Base-by-base conservation (phyloP, 164 flowering plant genomes). In the Sextonia rubra region DNA sequence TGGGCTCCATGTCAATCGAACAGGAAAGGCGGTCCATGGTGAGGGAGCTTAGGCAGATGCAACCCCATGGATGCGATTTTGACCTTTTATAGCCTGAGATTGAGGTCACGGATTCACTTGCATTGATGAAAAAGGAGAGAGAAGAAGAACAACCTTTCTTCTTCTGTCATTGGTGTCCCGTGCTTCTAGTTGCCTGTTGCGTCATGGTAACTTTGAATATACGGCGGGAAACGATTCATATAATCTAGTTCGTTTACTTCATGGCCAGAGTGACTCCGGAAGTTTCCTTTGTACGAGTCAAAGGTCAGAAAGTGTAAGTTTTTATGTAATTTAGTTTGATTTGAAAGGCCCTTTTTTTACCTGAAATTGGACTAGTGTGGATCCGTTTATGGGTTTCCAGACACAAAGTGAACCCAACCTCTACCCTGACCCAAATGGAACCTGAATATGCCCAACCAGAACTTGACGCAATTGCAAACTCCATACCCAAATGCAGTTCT, bases 1-100 rank as follows among this genome's bases (percentile, higher is more conserved):
- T 83, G 8, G 91, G 93, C 82, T 89, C 93, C 82, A 76, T 69
- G 66, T 89, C 93, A 66, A 89, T 86, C 48, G 88, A 71, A 75
- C 88, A 87, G 75, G 85, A 87, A 12, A 73, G 65, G 5, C 70
- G 69, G 29, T 85, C 89, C 90, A 88, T 84, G 63, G 66, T 47
- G n/a, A 24, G 22, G 26, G 37, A 61, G 12, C 4, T 20, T 12
- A 18, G 20, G 47, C 8, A 27, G 20, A 64, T 4, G 44, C 44
- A 0, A 17, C n/a, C 37, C 32, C n/a, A 29, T 26, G 5, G 18
- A 66, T 11, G 1, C 27, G 2, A 37, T 17, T 20, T 12, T 29
- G 29, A 29, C 18, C 4, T 52, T 17, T 69, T 56, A 55, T 55
- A 58, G 64, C 47, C 11, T 15, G 48, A 25, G 47, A 20, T 15